phyloP scores from a whole-genome alignment of 2,329 filamentous ascomycete species.

The Thielaviopsis cerberus region DNA sequence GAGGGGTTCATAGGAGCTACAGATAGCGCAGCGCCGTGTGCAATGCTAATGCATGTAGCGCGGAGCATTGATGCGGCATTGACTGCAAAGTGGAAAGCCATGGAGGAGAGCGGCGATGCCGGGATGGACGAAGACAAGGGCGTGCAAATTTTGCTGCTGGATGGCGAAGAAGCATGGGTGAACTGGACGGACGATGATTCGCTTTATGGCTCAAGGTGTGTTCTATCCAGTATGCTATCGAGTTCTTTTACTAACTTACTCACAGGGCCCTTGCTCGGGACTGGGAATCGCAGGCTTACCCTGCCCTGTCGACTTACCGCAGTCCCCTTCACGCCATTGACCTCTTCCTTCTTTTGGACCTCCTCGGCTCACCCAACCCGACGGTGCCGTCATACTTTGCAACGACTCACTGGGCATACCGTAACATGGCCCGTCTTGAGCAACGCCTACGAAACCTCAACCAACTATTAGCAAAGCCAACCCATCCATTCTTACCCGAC shows the following conservation, averaged over 20 bases:
- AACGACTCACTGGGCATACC: conserved; percentile 86
- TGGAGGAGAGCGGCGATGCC: conserved; percentile 39
- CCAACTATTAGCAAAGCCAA: conserved; percentile 42
- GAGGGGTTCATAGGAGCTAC: conserved; percentile 82
- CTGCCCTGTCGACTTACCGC: conserved; percentile 54
- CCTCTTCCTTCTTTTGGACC: conserved; percentile 78
- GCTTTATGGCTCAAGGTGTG: conserved; percentile 67
- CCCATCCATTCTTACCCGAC: conserved; percentile 45
- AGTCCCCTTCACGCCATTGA: conserved; percentile 63
- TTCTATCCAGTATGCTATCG: neutral
- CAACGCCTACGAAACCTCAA: conserved; percentile 48
- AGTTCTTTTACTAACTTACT: neutral
- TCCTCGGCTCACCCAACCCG: conserved; percentile 55
- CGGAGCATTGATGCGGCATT: conserved; percentile 62
- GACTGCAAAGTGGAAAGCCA: conserved; percentile 62
- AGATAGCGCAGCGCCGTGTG: conserved; percentile 86
- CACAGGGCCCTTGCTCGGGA: conserved; percentile 50
- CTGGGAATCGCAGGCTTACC: conserved; percentile 57
- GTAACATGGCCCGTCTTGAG: conserved; percentile 56
- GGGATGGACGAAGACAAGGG: conserved; percentile 59
- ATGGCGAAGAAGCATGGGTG: conserved; percentile 85
- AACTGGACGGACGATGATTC: conserved; percentile 67
- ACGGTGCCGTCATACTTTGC: conserved; percentile 69
- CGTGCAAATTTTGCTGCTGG: conserved; percentile 73
- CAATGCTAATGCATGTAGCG: conserved; percentile 77